Conservation (phyloP, 176 grass and related monocot genomes). For the Puccinellia tenuiflora region DNA sequence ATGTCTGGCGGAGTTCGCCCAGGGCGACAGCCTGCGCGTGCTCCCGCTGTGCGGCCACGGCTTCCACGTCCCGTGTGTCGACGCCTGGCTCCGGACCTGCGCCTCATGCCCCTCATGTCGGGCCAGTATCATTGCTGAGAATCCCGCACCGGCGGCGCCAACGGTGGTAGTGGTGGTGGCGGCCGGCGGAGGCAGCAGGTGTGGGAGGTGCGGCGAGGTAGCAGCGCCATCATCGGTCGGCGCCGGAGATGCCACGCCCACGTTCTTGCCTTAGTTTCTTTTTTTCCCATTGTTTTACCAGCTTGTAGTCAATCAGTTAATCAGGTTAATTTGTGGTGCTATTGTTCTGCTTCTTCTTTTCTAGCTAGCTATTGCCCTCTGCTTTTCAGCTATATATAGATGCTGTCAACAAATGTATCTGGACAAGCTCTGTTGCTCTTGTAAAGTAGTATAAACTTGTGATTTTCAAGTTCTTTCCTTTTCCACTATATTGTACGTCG, state of each 20-base stretch:
- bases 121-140: background rate
- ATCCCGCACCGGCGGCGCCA: background rate
- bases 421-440: background rate
- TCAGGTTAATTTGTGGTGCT: too few relatives aligned
- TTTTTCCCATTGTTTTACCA: background rate
- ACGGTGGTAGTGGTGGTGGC: background rate
- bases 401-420: background rate
- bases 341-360: too few relatives aligned
- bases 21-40: slow-evolving; percentile 37
- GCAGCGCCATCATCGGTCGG: background rate
- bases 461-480: background rate
- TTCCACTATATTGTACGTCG: background rate
- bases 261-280: background rate
- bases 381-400: too few relatives aligned
- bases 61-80: slow-evolving; percentile 54
- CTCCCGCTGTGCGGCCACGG: slow-evolving; percentile 53
- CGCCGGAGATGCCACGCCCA: background rate
- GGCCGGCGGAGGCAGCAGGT: background rate
- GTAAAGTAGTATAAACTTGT: background rate
- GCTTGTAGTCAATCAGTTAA: background rate
- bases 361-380: too few relatives aligned
- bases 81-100: slow-evolving; percentile 51
- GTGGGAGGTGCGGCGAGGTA: slow-evolving; percentile 22
- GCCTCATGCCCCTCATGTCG: slow-evolving; percentile 49
- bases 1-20: slow-evolving; percentile 39